Evolutionary conservation across 441 rosid species (phyloP), one percentile per base, ranked within the genome.

Genomic region (Cnidoscolus chayamansa): DNA sequence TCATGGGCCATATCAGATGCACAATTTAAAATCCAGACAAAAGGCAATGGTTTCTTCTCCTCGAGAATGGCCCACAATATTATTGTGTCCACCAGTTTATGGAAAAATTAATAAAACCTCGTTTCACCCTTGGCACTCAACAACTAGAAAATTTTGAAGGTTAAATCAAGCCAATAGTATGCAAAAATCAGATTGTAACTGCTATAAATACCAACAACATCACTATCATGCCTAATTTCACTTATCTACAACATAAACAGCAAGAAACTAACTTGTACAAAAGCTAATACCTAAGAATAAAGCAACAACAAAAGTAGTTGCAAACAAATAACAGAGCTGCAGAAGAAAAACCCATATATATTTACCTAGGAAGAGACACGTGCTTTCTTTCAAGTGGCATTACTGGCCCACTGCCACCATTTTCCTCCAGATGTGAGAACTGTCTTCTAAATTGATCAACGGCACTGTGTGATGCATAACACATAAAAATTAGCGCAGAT

Each of bases 401-500:
- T 20, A 81, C 89, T 30, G 91, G 88, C 53, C 81, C 89, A 53
- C 81, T 84, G 37, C 95, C 95, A 17, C 82, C 82, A 70, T 88
- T 89, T 76, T 94, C 98, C 79, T 92, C 98, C 5, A 89, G 93
- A 84, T 88, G 89, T 0, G 95, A 88, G 82, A 94, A 91, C 80
- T 91, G 98, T 85, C 88, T 94, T 82, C 87, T 84, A 73, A 94
- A 94, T 74, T 92, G 97, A 85, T 94, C 96, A 56, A 91, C 87
- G 19, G 92, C 98, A 80, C 98, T 92, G 85, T 43, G 25, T 43
- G 25, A 4, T 16, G 72, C 66, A 81, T 60, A 70, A 73, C 45
- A 78, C 67, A 58, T 63, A 20, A 72, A 25, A 78, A 72, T 74
- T 7, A 78, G 69, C 30, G 63, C 53, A 67, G 68, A 65, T 55